Percentiles rank a stretch among this genome's conserved stretches.
Evolutionary conservation across 164 flowering plant genomes (phyloP).

Genomic region (Aristolochia californica): DNA sequence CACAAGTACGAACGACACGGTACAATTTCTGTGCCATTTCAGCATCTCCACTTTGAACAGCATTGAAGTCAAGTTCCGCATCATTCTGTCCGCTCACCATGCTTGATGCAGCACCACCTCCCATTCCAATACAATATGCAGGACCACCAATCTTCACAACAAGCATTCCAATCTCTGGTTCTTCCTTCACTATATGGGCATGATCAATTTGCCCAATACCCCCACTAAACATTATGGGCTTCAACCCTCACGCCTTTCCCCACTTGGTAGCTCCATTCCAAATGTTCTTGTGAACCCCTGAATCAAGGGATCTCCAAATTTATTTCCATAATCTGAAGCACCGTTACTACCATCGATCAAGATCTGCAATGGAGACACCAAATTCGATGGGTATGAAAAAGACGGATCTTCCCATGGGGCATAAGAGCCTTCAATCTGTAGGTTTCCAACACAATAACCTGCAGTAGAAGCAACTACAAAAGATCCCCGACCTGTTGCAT

Average conservation of each 20-base stretch:
- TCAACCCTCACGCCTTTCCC: slow-evolving; percentile 90
- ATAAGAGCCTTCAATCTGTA: slow-evolving; percentile 72
- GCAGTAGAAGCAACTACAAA: slow-evolving; percentile 88
- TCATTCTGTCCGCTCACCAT: slow-evolving; percentile 98
- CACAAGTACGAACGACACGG: slow-evolving; percentile 83
- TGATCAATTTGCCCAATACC: slow-evolving; percentile 96
- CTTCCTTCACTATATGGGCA: slow-evolving; percentile 68
- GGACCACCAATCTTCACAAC: slow-evolving; percentile 98
- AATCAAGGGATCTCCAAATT: slow-evolving; percentile 93
- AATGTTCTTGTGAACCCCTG: slow-evolving; percentile 89
- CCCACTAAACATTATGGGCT: slow-evolving; percentile 94
- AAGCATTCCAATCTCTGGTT: slow-evolving; percentile 86
- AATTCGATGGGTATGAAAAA: slow-evolving; percentile 66
- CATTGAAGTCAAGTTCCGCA: slow-evolving; percentile 93
- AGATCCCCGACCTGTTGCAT: slow-evolving; percentile 94
- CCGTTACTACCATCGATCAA: slow-evolving; percentile 94
- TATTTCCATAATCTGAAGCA: slow-evolving; percentile 95
- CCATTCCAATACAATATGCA: slow-evolving; percentile 98
- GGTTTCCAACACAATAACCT: slow-evolving; percentile 92
- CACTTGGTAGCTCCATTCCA: slow-evolving; percentile 88
- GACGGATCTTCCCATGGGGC: slow-evolving; percentile 93
- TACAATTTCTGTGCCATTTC: slow-evolving; percentile 97
- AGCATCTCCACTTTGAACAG: slow-evolving; percentile 96
- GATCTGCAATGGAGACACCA: slow-evolving; percentile 83
- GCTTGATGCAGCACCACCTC: slow-evolving; percentile 96